Evolutionary conservation across 371 early-diverging fungal genomes (phyloP), one percentile per base, ranked within the genome.

Genomic region (Mucor saturninus): DNA sequence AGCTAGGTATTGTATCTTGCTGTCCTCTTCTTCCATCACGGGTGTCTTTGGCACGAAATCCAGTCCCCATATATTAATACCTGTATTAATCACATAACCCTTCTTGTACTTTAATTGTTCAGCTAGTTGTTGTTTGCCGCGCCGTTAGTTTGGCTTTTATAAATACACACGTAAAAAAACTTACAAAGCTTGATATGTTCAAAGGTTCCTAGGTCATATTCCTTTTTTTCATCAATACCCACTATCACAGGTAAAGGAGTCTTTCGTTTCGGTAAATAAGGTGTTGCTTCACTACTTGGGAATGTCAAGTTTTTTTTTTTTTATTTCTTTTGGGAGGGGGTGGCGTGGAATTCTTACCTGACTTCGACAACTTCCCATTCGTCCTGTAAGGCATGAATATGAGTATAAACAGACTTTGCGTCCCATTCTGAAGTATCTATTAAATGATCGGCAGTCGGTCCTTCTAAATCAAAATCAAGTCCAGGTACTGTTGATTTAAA

Each of bases 41-140:
- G 59, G 10, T 0, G 46, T n/a, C 29, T 76, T 75, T 9, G 82
- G 81, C 15, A 73, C 77, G 75, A 87, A 86, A 50, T 83, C 83
- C 43, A 88, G 49, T 6, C 83, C 84, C 87, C 88, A 86, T 14
- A 85, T 76, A 29, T 81, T 80, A 28, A 80, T 74, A 7, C 88
- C 88, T 39, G 75, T 64, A 57, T 86, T 86, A 13, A 85, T 21
- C 8, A 81, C 51, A 59, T 56, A 59, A 2, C 79, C 76, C 29
- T 61, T 67, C 46, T 58, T 63, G 26, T 54, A 63, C 43, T 67
- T 26, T 4, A 63, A 49, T 43, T 63, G 38, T 11, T 61, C 62
- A 15, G 51, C 66, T 69, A 60, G n/a, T 32, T 2, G n/a, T 45
- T 35, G 35, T 35, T 35, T 35, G 7, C 21, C 21, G 21, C 21